phyloP scores from a whole-genome alignment of 2,329 filamentous ascomycete species.

The Microcera coccophila region DNA sequence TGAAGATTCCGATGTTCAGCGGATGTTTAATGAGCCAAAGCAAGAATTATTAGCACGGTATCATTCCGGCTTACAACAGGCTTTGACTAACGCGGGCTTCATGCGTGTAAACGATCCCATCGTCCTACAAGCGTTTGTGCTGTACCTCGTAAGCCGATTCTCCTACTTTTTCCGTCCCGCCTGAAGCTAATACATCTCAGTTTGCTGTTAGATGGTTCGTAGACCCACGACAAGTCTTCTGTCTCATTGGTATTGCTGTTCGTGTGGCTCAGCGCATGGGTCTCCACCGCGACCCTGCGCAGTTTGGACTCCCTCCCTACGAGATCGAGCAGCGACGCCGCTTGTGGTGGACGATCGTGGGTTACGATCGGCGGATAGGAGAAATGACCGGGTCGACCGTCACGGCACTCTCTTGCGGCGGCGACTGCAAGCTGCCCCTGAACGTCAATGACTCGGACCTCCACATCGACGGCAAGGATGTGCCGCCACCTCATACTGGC shows the following conservation, averaged over 20 bases:
- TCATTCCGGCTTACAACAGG: conserved; percentile 58
- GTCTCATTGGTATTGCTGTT: conserved; percentile 60
- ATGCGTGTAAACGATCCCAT: conserved; percentile 62
- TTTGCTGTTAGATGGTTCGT: conserved; percentile 52
- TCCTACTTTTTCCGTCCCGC: background rate
- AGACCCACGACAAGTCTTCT: conserved; percentile 50
- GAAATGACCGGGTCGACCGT: conserved; percentile 61
- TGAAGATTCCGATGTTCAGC: conserved; percentile 52
- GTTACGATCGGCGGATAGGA: conserved; percentile 65
- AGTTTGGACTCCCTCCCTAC: conserved; percentile 51
- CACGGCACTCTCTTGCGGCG: conserved; percentile 51
- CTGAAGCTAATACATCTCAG: conserved; percentile 17
- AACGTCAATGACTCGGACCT: conserved; percentile 62
- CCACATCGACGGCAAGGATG: conserved; percentile 53
- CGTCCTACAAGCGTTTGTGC: conserved; percentile 62
- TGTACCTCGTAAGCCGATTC: conserved; percentile 57
- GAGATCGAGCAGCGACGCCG: conserved; percentile 68
- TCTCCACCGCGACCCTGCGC: conserved; percentile 59
- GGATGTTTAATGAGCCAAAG: conserved; percentile 52
- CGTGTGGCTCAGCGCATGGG: conserved; percentile 66
- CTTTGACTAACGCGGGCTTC: conserved; percentile 63
- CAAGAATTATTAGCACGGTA: conserved; percentile 49
- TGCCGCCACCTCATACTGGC: conserved; percentile 45
- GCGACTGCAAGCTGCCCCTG: conserved; percentile 54
- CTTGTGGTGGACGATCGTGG: conserved; percentile 68